A percentile compares a stretch with the other conserved stretches of the same genome.
phyloP scores from a whole-genome alignment of 306 rosid genomes.

The Castanea crenata region DNA sequence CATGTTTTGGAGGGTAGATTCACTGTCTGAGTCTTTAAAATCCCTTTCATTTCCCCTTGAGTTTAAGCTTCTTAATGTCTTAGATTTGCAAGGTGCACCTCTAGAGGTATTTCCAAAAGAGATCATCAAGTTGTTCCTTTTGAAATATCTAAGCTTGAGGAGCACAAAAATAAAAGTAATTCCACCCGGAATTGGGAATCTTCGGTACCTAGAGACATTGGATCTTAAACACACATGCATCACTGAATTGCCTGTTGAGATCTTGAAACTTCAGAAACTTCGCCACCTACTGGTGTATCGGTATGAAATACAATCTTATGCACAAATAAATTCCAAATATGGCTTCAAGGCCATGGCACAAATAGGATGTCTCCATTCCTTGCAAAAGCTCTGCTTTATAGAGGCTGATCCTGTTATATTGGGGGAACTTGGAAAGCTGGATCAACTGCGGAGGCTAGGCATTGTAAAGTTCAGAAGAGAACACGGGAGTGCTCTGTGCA shows the following conservation, averaged over 20 bases:
- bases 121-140: conserved; percentile 15
- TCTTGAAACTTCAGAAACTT: conserved; percentile 25
- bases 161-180: conserved; percentile 19
- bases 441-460: conserved; percentile 35
- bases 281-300: conserved; percentile 26
- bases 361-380: conserved; percentile 21
- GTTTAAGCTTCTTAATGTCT: conserved; percentile 30
- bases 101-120: conserved; percentile 21
- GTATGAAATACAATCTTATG: not conserved
- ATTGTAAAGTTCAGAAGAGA: conserved; percentile 21
- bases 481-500: conserved; percentile 31
- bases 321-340: conserved; percentile 8
- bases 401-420: conserved; percentile 26
- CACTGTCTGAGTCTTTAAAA: not conserved
- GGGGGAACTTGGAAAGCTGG: conserved; percentile 30
- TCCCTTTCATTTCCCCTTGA: not conserved
- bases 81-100: conserved; percentile 26
- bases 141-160: conserved; percentile 37
- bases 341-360: conserved; percentile 29
- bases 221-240: conserved; percentile 34
- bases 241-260: conserved; percentile 30
- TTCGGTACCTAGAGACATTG: conserved; percentile 33
- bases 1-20: conserved; percentile 4
- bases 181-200: conserved; percentile 28
- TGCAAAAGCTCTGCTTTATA: conserved; percentile 37